Evolutionary conservation across 371 early-diverging fungal species (phyloP), one percentile per base, ranked within the genome.

Genomic region (Chytridium lagenaria): DNA sequence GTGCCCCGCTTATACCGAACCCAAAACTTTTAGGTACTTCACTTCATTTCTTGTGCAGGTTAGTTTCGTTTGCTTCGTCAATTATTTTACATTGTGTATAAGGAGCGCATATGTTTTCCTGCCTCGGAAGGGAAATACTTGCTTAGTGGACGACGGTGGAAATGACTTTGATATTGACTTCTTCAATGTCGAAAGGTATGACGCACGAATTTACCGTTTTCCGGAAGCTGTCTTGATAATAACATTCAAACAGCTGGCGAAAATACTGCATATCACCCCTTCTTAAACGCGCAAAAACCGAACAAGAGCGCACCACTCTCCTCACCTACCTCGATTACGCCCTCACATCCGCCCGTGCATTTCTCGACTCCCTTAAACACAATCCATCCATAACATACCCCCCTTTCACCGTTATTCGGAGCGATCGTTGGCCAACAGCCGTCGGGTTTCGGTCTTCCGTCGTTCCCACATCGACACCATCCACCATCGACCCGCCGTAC

Each of bases 1-100:
- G 77, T 0, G 71, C 68, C 5, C 77, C 77, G 39, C 70, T 77
- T 31, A 59, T 73, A 44, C 38, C 68, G 38, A 70, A 73, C 61
- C 52, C 59, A n/a, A 33, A 28, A n/a, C 38, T 77, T 2, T 67
- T 77, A 52, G 55, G 70, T 15, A 30, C 77, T 10, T 55, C 36
- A 1, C 50, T 77, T 23, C 77, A 77, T 38, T 77, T 77, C 44
- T 59, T 38, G 2, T 67, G 67, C 26, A 52, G 67, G 63, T 63
- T 10, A 63, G 34, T 10, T 10, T 19, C 15, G 12, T 31, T 16
- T 2, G 12, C 36, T 63, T 63, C 31, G 36, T 12, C 23, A 10
- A 7, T 23, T 10, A 16, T 26, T 23, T 5, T 7, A 16, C 3
- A 22, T 3, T 31, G 3, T 63, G n/a, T n/a, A n/a, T n/a, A n/a